Base-by-base conservation (phyloP, 2,329 filamentous ascomycete genomes). In the Arthrobotrys sinensis region DNA sequence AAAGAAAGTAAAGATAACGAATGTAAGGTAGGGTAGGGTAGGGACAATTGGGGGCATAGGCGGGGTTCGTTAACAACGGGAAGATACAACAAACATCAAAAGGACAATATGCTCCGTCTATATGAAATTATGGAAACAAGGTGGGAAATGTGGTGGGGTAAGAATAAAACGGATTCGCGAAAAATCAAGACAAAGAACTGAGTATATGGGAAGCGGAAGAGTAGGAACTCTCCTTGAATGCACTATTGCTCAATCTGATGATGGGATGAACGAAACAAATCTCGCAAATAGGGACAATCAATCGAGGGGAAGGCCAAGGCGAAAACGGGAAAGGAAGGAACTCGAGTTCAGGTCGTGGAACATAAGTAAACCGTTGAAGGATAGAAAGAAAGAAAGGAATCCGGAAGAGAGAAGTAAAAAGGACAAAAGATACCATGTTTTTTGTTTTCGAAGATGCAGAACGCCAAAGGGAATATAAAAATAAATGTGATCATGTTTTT, bases 401-500 rank as follows among this genome's bases (percentile, higher is more conserved):
- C n/a, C n/a, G n/a, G 24, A 28, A 11, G 21, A 43, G 11, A 28
- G 11, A 40, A 53, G 5, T 34, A 36, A 16, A 16, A 48, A 71
- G 45, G 28, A 28, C 21, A 64, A 24, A 34, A 48, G 36, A 60
- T 64, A 64, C 64, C 72, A 57, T 48, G 43, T 76, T 76, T 76
- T 76, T 76, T 67, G 52, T 65, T 67, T 75, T 67, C 24, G n/a
- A 40, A 66, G 43, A 55, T 69, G 38, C 65, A 69, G 38, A 76
- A 76, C 64, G 55, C 55, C 65, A 40, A 66, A 1, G 50, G 72
- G 34, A 40, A 75, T 75, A 75, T 68, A 63, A 64, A 64, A 70
- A 48, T 28, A 55, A 45, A 38, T 53, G 48, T 64, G 57, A 76
- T 52, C 46, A 65, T 45, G 1, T 64, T 75, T 67, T 57, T 21